Evolutionary conservation across 1,139 yeast genomes (phyloP).

Genomic region (Scheffersomyces titani): DNA sequence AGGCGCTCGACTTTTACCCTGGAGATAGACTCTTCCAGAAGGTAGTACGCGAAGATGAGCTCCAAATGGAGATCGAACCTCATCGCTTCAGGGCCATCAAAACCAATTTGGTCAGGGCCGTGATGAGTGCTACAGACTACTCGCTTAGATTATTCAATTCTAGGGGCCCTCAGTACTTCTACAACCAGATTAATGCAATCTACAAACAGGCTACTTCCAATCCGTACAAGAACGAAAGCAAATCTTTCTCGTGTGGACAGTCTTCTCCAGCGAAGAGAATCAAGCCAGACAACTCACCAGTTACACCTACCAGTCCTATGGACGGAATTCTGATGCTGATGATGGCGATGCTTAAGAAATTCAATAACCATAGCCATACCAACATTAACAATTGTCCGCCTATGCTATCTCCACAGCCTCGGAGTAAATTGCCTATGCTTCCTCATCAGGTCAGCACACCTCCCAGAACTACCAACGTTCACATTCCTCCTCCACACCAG

Average conservation of each 20-base stretch:
- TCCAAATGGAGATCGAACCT: slow-evolving; percentile 16
- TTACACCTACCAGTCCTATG: background rate
- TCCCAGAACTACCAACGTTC: background rate
- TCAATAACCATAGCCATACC: background rate
- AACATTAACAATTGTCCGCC: background rate
- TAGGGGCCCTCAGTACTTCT: slow-evolving; percentile 36
- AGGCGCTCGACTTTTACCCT: slow-evolving; percentile 23
- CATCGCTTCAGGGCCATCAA: slow-evolving; percentile 30
- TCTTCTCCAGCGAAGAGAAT: background rate
- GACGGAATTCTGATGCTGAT: background rate
- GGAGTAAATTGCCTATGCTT: background rate
- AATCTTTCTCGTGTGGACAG: slow-evolving; percentile 6
- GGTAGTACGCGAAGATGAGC: slow-evolving; percentile 3
- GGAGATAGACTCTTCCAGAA: slow-evolving; percentile 24
- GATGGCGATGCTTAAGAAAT: background rate
- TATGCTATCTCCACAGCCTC: background rate
- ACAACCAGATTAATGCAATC: slow-evolving; percentile 20
- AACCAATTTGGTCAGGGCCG: slow-evolving; percentile 31
- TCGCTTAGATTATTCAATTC: slow-evolving; percentile 33
- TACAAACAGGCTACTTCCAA: slow-evolving; percentile 12
- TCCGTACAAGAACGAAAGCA: slow-evolving; percentile 4
- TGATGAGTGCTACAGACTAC: slow-evolving; percentile 35
- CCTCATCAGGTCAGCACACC: background rate
- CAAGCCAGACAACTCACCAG: background rate
- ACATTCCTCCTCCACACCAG: slow-evolving; percentile 13